Base-by-base conservation (phyloP, 371 early-diverging fungal genomes). In the Mucor sp. region DNA sequence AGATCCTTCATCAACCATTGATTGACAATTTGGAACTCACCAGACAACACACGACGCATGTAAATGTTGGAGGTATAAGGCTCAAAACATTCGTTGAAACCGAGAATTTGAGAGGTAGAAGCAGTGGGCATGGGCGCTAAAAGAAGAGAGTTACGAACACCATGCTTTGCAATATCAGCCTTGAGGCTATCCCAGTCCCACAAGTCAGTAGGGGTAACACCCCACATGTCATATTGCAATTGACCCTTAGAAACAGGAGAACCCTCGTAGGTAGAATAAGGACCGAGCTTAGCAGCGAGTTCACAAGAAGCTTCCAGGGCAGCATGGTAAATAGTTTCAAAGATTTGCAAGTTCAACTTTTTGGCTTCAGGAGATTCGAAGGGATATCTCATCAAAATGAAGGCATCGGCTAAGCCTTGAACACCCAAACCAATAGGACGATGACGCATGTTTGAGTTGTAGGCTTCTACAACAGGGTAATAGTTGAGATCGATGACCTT, bases 101-200 rank as follows among this genome's bases (percentile, higher is more conserved):
- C 99, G 32, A 99, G 88, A 64, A 99, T 98, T 82, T 99, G 99
- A 6, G 97, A 97, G 6, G 99, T 99, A 15, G 95, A 94, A 2
- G 99, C 99, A 1, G 99, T 99, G 11, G 99, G 99, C 99, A 99
- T 99, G 6, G 98, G 99, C 23, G 99, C 99, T 5, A 99, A 88
- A 21, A 99, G 81, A 17, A 99, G 85, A 32, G 96, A 95, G 88
- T 99, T 99, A 64, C 99, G 92, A 25, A 97, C 93, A 65, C 99
- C 99, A 74, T 92, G 85, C 75, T 92, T 74, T 19, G 89, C 89
- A 68, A 99, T 95, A 62, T 88, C 84, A 27, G 83, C 86, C 28
- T 97, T 90, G 25, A 99, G 86, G 1, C 74, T 80, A 35, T 85
- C 87, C 99, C 99, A 99, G 85, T 99, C 95, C 94, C 93, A 95